These are phyloP conservation scores for Chalciporus pseudorubinellus DNA, from an alignment of 768 basidiomycete species.

Conservation along the genomic window DNA sequence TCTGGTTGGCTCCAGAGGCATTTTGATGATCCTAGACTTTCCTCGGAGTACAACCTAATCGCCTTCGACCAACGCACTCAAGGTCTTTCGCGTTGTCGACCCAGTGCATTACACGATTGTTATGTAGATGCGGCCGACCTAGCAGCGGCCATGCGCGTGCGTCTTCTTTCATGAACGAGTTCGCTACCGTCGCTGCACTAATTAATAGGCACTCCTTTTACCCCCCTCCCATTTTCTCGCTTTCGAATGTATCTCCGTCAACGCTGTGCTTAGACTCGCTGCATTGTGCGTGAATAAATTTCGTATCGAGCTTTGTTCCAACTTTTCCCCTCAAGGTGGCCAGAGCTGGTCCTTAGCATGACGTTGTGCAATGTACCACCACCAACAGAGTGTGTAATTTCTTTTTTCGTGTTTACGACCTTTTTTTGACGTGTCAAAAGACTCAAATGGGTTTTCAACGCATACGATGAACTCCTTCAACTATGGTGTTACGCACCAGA, in stretches of 20 bases:
- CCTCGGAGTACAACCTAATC: slow-evolving; percentile 61
- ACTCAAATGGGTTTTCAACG: slow-evolving; percentile 54
- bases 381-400: slow-evolving; percentile 55
- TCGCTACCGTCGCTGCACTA: neutral
- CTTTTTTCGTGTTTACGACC: neutral
- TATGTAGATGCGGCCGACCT: slow-evolving; percentile 82
- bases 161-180: slow-evolving; percentile 19
- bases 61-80: slow-evolving; percentile 70
- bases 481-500: slow-evolving; percentile 66
- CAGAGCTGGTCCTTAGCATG: slow-evolving; percentile 66
- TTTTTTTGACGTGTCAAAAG: slow-evolving; percentile 33
- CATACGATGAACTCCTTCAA: slow-evolving; percentile 62
- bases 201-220: slow-evolving; percentile 52
- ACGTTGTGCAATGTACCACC: slow-evolving; percentile 68
- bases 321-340: slow-evolving; percentile 48
- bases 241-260: slow-evolving; percentile 56
- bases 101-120: slow-evolving; percentile 58
- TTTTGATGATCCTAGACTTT: slow-evolving; percentile 63
- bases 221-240: slow-evolving; percentile 73
- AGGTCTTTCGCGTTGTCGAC: slow-evolving; percentile 55
- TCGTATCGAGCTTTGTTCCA: slow-evolving; percentile 2
- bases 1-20: slow-evolving; percentile 66
- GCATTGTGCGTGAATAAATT: slow-evolving; percentile 48
- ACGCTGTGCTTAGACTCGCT: slow-evolving; percentile 61
- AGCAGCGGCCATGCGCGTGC: slow-evolving; percentile 60